Evolutionary conservation across 2,329 filamentous ascomycete species (phyloP), one percentile per base, ranked within the genome.

Genomic region (Pseudocercospora fuligena): DNA sequence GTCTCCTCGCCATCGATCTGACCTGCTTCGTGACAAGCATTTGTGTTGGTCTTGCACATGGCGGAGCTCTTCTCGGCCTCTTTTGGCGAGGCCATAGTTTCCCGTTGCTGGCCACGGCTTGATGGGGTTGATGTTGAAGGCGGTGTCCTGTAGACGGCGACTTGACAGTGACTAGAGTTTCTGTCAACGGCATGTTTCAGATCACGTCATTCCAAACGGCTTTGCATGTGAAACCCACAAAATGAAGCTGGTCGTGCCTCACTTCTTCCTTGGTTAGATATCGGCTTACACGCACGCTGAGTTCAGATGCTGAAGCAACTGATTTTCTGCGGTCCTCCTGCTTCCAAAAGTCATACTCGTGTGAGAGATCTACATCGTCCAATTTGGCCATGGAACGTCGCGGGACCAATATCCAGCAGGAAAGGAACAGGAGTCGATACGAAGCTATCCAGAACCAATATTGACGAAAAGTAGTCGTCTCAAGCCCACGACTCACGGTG

Each of bases 171-270:
- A 29, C 5, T 54, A 23, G 25, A 54, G 6, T 2, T 6, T 9
- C 25, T n/a, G 23, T 8, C 23, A 29, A 29, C n/a, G 2, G 25
- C 23, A 23, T 23, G n/a, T 2, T 14, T 9, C 53, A 33, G 53
- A 31, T 31, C 23, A 56, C 53, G 53, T 56, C 53, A 56, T 31
- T 12, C 6, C n/a, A 19, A 56, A 31, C 53, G 53, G 53, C n/a
- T 33, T 33, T 31, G 53, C 53, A 56, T 56, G 53, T 56, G 53
- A 53, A 12, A 14, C 21, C 19, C 21, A n/a, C 47, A 23, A 19
- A 16, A 25, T 25, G 40, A 7, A 46, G 5, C 12, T 9, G 7
- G 9, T 1, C 40, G 1, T 43, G 40, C 16, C 16, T 43, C 40
- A 43, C 14, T 43, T 27, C 9, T 2, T 31, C 2, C 29, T 31